Percentiles rank a stretch among this genome's conserved stretches.
phyloP scores from a whole-genome alignment of 2,329 filamentous ascomycete species.

The Periconia sp. region DNA sequence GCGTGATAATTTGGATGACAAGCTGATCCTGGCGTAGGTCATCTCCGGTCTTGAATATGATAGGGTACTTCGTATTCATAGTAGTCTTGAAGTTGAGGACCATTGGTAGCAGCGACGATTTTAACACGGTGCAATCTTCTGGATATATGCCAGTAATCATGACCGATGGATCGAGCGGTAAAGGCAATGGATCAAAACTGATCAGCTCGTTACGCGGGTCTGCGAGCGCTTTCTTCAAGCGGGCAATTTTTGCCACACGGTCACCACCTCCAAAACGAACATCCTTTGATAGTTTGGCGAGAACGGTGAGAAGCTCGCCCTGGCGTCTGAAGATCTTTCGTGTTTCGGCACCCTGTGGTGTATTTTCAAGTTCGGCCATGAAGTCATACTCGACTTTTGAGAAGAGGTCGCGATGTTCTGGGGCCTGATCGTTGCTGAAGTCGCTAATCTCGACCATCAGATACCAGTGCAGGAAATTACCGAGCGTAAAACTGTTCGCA shows the following conservation, averaged over 20 bases:
- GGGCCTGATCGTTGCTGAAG: constrained; percentile 72
- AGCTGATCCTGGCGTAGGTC: constrained; percentile 96
- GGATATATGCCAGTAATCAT: constrained; percentile 79
- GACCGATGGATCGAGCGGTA: constrained; percentile 86
- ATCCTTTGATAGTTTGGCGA: constrained; percentile 88
- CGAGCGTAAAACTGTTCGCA: constrained; percentile 84
- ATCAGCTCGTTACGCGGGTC: constrained; percentile 91
- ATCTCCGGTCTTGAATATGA: constrained; percentile 97
- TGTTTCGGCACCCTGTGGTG: constrained; percentile 71
- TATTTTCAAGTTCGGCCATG: constrained; percentile 82
- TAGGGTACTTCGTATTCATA: constrained; percentile 78
- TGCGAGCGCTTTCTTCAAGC: constrained; percentile 80
- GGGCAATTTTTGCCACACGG: constrained; percentile 80
- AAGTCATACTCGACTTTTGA: constrained; percentile 95
- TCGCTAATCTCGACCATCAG: constrained; percentile 98
- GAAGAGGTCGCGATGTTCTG: constrained; percentile 82
- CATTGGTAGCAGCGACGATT: constrained; percentile 90
- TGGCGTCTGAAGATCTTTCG: constrained; percentile 82
- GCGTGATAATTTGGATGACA: constrained; percentile 94
- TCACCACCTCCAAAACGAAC: constrained; percentile 81
- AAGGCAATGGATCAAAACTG: constrained; percentile 80
- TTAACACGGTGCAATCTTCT: constrained; percentile 90
- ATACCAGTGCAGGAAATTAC: constrained; percentile 98
- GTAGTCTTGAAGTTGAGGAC: constrained; percentile 88
- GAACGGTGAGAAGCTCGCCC: constrained; percentile 84